phyloP scores from a whole-genome alignment of 1,284 basidiomycete genomes.

The Cryptococcus maquisensis region DNA sequence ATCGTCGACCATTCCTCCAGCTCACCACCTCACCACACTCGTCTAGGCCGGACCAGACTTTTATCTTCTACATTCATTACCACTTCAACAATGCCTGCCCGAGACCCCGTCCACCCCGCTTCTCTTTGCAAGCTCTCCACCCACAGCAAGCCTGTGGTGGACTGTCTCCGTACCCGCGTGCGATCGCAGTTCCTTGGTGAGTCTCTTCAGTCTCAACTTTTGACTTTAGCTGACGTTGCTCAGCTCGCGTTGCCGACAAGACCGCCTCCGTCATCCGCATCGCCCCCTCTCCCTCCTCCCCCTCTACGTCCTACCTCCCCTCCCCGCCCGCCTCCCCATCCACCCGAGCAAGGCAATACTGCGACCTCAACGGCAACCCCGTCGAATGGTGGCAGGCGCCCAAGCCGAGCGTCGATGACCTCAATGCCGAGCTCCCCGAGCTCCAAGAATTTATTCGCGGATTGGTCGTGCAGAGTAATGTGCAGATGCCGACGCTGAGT shows the following conservation, averaged over 20 bases:
- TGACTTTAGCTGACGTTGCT: constrained; percentile 6
- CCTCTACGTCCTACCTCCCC: constrained; percentile 35
- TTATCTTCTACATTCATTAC: constrained; percentile 2
- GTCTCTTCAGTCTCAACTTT: too few species aligned
- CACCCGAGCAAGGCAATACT: constrained; percentile 15
- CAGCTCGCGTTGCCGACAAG: constrained; percentile 52
- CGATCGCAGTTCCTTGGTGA: constrained; percentile 64
- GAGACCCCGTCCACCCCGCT: constrained; percentile 49
- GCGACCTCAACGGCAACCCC: constrained; percentile 23
- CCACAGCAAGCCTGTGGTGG: constrained; percentile 64
- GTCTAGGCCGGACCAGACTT: neutral
- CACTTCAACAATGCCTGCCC: constrained; percentile 2
- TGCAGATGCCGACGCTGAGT: constrained; percentile 86
- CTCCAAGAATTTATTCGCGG: constrained; percentile 82
- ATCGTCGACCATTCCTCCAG: neutral
- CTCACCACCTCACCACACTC: neutral
- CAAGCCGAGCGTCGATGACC: constrained; percentile 24
- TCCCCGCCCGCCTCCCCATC: constrained; percentile 60
- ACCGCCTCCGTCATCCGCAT: constrained; percentile 44
- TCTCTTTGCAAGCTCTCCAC: constrained; percentile 63
- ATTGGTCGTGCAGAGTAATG: constrained; percentile 78
- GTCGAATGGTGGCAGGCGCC: constrained; percentile 47
- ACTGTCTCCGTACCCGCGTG: constrained; percentile 40
- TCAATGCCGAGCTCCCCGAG: constrained; percentile 54
- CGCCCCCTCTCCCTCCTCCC: constrained; percentile 11